phyloP scores from a whole-genome alignment of 352 stramenopile genomes.

The Phytophthora aleatoria region DNA sequence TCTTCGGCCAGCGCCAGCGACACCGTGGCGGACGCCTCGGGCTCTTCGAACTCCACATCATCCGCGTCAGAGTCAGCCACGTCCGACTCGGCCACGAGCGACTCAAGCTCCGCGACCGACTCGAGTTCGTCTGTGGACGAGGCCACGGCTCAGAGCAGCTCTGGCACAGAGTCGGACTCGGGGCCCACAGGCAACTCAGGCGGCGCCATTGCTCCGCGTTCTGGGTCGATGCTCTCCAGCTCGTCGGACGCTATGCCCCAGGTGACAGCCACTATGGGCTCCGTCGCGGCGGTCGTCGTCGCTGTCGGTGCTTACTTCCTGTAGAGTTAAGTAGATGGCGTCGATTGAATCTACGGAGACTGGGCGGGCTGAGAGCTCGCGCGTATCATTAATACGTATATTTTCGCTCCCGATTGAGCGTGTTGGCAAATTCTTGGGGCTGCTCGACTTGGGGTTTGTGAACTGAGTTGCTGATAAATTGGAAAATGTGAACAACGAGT shows the following conservation, averaged over 20 bases:
- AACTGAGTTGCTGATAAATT: too few relatives aligned
- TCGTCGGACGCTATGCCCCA: constrained; percentile 29
- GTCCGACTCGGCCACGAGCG: constrained; percentile 16
- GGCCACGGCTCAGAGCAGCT: constrained; percentile 26
- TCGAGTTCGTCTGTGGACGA: constrained; percentile 18
- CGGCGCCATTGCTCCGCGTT: constrained; percentile 35
- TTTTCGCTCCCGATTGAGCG: constrained; percentile 17
- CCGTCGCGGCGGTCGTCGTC: constrained; percentile 17
- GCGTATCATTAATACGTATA: constrained; percentile 32
- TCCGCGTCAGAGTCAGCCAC: constrained; percentile 4
- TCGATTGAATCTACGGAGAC: constrained; percentile 10
- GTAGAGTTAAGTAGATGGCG: constrained; percentile 8
- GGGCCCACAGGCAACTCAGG: constrained; percentile 25
- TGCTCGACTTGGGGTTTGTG: neutral
- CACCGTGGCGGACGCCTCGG: constrained; percentile 2
- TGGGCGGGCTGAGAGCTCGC: neutral
- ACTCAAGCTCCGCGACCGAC: constrained; percentile 4
- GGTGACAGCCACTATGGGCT: constrained; percentile 17
- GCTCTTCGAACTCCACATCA: constrained; percentile 11
- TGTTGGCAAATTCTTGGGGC: neutral
- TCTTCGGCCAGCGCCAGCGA: constrained; percentile 9
- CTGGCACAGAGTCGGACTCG: constrained; percentile 17
- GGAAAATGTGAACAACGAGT: too few relatives aligned
- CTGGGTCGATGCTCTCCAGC: constrained; percentile 22
- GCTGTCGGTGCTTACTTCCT: constrained; percentile 33